Base-by-base conservation (phyloP, 2,329 filamentous ascomycete species). In the Coniella lustricola region DNA sequence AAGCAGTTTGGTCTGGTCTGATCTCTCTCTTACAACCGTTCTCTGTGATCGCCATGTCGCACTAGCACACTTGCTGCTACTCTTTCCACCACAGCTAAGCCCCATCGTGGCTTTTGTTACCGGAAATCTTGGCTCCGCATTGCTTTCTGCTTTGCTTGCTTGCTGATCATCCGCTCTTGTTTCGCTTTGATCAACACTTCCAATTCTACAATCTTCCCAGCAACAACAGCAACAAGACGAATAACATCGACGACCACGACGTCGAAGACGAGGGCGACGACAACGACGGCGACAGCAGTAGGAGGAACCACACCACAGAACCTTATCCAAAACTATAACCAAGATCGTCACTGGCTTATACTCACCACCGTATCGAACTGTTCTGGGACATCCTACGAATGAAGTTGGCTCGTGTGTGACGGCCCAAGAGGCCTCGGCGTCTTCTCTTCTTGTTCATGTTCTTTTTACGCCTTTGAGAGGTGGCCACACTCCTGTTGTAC, bases 341-440 rank as follows among this genome's bases (percentile, higher is more conserved):
- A 10, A 10, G 25, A 29, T 29, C n/a, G n/a, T n/a, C n/a, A n/a
- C n/a, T n/a, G n/a, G n/a, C 37, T 9, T 14, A 13, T n/a, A 39
- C 37, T 21, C n/a, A 29, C 36, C 20, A 49, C 29, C 21, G 34
- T 4, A 39, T 4, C 43, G 13, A 4, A 25, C 21, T 22, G 21
- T 21, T 25, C 17, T 21, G 29, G 29, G 17, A 12, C 38, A 22
- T 59, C 55, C 50, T 50, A 54, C 70, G 66, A 59, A 70, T 71
- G 68, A 64, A 62, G 61, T 60, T 57, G 57, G 59, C 54, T 59
- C 64, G 62, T 64, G 58, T 56, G 63, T 60, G 61, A 55, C 59
- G 69, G 68, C 67, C 68, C 59, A 54, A 59, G 62, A 57, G 67
- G 67, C 68, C 66, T 63, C 17, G 20, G 40, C 51, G 55, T 49